phyloP scores from a whole-genome alignment of 331 rosid genomes.

The Malus hybrid region DNA sequence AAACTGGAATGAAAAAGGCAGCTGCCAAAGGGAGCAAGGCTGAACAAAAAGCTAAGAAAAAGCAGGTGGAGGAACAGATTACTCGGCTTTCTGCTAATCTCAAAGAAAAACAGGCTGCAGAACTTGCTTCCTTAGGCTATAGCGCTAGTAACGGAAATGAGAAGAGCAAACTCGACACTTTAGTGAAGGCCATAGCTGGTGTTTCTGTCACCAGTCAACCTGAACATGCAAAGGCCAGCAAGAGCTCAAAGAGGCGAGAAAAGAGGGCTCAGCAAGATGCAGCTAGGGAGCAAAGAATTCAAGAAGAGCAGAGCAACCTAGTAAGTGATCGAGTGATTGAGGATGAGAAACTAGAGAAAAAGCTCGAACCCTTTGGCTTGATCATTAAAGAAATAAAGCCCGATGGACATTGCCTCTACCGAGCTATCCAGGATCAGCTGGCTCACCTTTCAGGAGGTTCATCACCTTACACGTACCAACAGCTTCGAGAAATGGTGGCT shows the following conservation, averaged over 20 bases:
- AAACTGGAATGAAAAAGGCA: slow-evolving; percentile 68
- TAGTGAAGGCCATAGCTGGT: slow-evolving; percentile 89
- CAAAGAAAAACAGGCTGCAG: slow-evolving; percentile 65
- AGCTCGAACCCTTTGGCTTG: slow-evolving; percentile 83
- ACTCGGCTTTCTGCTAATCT: slow-evolving; percentile 67
- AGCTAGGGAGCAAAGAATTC: slow-evolving; percentile 82
- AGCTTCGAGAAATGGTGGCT: slow-evolving; percentile 75
- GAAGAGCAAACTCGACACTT: slow-evolving; percentile 54
- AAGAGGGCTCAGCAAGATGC: slow-evolving; percentile 81
- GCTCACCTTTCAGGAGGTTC: slow-evolving; percentile 42
- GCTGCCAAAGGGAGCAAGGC: slow-evolving; percentile 99
- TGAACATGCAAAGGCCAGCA: slow-evolving; percentile 55
- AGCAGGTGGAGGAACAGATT: slow-evolving; percentile 89
- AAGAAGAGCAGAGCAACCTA: slow-evolving; percentile 71
- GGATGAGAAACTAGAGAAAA: slow-evolving; percentile 61
- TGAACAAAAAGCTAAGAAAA: slow-evolving; percentile 86
- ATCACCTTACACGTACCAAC: slow-evolving; percentile 60
- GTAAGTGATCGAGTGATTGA: slow-evolving; percentile 69
- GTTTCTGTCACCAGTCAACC: slow-evolving; percentile 59
- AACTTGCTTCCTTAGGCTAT: slow-evolving; percentile 72
- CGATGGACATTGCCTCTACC: slow-evolving; percentile 93
- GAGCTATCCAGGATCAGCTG: slow-evolving; percentile 85
- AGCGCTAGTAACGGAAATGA: slow-evolving; percentile 38
- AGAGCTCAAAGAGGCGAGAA: slow-evolving; percentile 61
- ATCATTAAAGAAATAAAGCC: slow-evolving; percentile 75